phyloP scores from a whole-genome alignment of 768 basidiomycete species.

The Auricularia sp. region DNA sequence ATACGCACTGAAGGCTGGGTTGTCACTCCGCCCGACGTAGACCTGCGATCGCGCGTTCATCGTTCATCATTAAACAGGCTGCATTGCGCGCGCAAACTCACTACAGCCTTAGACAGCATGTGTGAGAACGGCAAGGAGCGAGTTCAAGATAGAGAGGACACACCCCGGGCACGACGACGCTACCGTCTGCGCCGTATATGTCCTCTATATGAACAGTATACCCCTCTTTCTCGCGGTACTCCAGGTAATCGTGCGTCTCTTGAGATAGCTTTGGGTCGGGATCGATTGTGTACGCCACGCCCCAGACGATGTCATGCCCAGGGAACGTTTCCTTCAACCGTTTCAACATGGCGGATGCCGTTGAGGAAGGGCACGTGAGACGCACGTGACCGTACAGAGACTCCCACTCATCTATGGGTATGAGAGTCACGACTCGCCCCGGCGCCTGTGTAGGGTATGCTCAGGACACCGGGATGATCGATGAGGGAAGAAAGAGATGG shows the following conservation, averaged over 20 bases:
- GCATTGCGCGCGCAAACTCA: background rate
- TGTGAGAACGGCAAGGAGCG: conserved; percentile 1
- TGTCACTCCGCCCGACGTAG: conserved; percentile 80
- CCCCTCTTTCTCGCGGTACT: conserved; percentile 75
- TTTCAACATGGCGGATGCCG: too few species aligned
- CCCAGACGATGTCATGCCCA: conserved; percentile 79
- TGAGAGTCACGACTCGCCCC: conserved; percentile 82
- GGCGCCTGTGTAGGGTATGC: conserved; percentile 43
- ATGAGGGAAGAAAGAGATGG: conserved; percentile 4
- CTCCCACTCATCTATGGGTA: conserved; percentile 86
- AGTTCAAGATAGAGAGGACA: background rate
- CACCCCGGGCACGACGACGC: background rate
- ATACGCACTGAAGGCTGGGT: conserved; percentile 75
- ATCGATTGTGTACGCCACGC: conserved; percentile 83
- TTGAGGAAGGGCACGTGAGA: background rate
- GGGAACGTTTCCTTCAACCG: conserved; percentile 53
- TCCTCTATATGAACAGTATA: background rate
- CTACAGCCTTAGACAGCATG: conserved; percentile 6
- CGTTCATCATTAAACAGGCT: too few species aligned
- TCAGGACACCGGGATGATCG: background rate
- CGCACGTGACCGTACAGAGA: conserved; percentile 56
- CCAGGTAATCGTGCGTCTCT: conserved; percentile 21
- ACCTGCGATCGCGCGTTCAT: conserved; percentile 34
- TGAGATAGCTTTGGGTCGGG: conserved; percentile 25
- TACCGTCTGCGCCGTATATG: background rate